Evolutionary conservation across 139 green algal genomes (phyloP).

Genomic region (Yamagishiella unicocca): DNA sequence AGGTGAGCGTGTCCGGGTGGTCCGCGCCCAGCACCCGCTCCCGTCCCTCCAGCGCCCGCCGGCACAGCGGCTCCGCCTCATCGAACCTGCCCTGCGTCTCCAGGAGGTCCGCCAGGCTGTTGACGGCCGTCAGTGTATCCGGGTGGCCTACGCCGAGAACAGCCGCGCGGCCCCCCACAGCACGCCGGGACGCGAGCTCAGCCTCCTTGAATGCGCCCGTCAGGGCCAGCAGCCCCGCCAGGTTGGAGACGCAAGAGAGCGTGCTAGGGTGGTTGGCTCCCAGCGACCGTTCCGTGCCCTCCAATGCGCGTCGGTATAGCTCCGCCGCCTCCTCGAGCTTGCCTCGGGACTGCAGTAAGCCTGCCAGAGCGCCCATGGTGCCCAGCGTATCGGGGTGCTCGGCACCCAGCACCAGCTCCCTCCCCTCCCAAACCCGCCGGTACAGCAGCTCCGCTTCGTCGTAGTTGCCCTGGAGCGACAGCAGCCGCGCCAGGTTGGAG

Average conservation of each 20-base stretch:
- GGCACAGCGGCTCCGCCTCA: too few relatives aligned
- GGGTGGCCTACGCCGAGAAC: too few relatives aligned
- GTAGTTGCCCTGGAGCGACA: neutral
- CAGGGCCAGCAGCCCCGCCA: neutral
- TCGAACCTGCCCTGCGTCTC: neutral
- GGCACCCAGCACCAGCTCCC: neutral
- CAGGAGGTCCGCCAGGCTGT: neutral
- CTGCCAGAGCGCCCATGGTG: neutral
- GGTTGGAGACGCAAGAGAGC: neutral
- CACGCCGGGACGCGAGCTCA: too few relatives aligned
- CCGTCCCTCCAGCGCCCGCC: neutral
- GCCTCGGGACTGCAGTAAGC: neutral
- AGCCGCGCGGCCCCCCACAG: too few relatives aligned
- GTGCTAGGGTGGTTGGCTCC: neutral
- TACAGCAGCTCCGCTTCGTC: neutral
- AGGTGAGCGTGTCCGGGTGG: conserved; percentile 6
- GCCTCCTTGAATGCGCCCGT: neutral
- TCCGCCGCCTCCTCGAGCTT: too few relatives aligned
- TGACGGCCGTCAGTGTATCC: neutral
- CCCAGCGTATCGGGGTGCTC: neutral
- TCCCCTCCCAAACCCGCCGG: conserved; percentile 12
- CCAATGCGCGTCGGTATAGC: neutral
- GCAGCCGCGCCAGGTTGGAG: neutral
- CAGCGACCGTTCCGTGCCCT: neutral
- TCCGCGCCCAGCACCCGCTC: neutral